Conservation (phyloP, 192 early-diverging fungal species). For the Coemansia sp. region DNA sequence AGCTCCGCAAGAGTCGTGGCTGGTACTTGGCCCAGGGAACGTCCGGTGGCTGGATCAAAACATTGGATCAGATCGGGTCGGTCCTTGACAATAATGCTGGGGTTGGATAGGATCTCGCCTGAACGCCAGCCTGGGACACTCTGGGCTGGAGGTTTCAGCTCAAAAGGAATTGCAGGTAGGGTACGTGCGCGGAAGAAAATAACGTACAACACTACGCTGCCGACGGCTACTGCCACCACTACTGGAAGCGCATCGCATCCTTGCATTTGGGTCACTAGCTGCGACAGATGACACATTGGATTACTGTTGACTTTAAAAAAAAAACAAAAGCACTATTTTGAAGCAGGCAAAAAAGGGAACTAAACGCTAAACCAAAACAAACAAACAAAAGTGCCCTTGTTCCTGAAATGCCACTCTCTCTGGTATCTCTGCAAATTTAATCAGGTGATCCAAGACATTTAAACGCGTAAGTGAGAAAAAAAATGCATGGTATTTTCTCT, state of each 20-base stretch:
- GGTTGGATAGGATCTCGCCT: constrained; percentile 25
- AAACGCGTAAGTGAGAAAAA: neutral
- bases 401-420: too few relatives aligned
- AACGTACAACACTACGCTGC: constrained; percentile 26
- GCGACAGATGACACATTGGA: constrained; percentile 13
- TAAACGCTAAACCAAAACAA: neutral
- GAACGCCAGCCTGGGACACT: constrained; percentile 38
- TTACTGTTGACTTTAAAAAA: neutral
- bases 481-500: neutral
- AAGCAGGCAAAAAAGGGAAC: neutral
- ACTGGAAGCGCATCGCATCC: constrained; percentile 18
- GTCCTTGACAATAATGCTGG: constrained; percentile 27
- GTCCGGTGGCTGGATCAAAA: constrained; percentile 84
- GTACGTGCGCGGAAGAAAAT: constrained; percentile 8
- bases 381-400: too few relatives aligned
- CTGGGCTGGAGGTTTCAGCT: constrained; percentile 40
- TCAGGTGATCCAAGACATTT: too few relatives aligned
- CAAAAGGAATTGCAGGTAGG: constrained; percentile 37
- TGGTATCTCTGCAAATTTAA: too few relatives aligned
- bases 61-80: constrained; percentile 63
- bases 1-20: constrained; percentile 62
- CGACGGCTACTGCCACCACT: constrained; percentile 22
- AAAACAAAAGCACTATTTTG: constrained; percentile 1
- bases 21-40: constrained; percentile 63
- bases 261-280: neutral